These are phyloP conservation scores for Phaffia tasmanica DNA, from an alignment of 768 basidiomycete genomes.

Conservation along the genomic window DNA sequence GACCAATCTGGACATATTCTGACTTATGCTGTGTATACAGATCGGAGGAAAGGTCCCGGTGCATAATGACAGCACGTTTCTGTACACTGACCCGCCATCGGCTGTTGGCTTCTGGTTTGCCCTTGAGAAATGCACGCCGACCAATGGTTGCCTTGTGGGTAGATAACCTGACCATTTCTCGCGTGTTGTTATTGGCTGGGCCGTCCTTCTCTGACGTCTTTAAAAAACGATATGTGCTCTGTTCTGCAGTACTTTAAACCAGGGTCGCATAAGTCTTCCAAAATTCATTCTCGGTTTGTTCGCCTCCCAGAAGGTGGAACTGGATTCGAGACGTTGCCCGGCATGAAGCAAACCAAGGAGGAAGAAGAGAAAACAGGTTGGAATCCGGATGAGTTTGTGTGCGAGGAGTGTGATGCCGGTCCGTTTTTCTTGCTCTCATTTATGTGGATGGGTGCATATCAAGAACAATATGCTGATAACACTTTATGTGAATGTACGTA, in stretches of 20 bases:
- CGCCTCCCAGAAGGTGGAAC: conserved; percentile 61
- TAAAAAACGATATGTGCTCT: background rate
- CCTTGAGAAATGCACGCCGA: conserved; percentile 66
- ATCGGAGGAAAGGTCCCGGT: conserved; percentile 52
- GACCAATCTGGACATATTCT: background rate
- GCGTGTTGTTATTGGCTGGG: conserved; percentile 42
- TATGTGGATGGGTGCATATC: background rate
- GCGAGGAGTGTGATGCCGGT: conserved; percentile 32
- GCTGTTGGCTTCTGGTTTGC: conserved; percentile 97
- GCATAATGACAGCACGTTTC: conserved; percentile 70
- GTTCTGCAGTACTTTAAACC: conserved; percentile 43
- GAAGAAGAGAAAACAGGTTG: conserved; percentile 30
- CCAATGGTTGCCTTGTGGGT: conserved; percentile 37
- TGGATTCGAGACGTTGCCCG: conserved; percentile 58
- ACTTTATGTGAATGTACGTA: too few relatives aligned
- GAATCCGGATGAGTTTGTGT: conserved; percentile 31
- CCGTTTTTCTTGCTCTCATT: conserved; percentile 16
- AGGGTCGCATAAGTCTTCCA: conserved; percentile 67
- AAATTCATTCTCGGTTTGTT: conserved; percentile 74
- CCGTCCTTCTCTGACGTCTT: conserved; percentile 55
- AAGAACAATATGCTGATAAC: background rate
- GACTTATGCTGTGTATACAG: too few relatives aligned
- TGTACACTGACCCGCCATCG: conserved; percentile 85
- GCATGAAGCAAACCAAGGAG: conserved; percentile 26
- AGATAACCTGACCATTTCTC: background rate